Base-by-base conservation (phyloP, 306 rosid species). In the Styphnolobium japonicum region DNA sequence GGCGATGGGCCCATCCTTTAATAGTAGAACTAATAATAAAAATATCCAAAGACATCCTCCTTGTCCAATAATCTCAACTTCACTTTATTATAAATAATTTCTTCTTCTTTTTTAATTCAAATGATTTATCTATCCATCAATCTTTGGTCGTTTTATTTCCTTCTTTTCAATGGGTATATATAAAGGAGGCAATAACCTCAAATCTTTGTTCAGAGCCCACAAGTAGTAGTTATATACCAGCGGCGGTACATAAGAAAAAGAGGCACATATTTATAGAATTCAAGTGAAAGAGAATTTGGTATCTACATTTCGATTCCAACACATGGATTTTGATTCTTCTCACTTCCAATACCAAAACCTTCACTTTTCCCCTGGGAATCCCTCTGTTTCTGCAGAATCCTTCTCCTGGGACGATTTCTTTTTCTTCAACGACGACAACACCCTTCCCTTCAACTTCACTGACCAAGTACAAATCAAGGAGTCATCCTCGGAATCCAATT, bases 271-370 rank as follows among this genome's bases (percentile, higher is more conserved):
- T 1, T 27, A 27, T 27, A 27, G 31, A 27, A 27, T 27, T 27
- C 31, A 27, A 3, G 31, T n/a, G n/a, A n/a, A n/a, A n/a, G n/a
- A n/a, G 40, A 58, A 37, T 69, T 49, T 75, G 21, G 73, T 77
- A 22, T 51, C 1, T 62, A 14, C 69, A 39, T 52, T 68, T 49
- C 21, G 63, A 27, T 49, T 58, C 45, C 23, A 70, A 8, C 25
- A 51, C 3, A 83, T 86, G 87, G 87, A 86, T 67, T 86, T 77
- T 36, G 73, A 74, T 66, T 55, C 82, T 31, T 45, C 69, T 14
- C 34, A 75, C 3, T 81, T 83, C 51, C 75, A 80, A 39, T 18
- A 34, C 52, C 65, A 70, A 56, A 68, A 10, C 33, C 63, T 58
- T 4, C 19, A 66, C 72, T 36, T 36, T 45, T 57, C 48, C 27